These are phyloP conservation scores for Cryphonectria naterciae DNA, from an alignment of 2,329 filamentous ascomycete species.

Conservation along the genomic window DNA sequence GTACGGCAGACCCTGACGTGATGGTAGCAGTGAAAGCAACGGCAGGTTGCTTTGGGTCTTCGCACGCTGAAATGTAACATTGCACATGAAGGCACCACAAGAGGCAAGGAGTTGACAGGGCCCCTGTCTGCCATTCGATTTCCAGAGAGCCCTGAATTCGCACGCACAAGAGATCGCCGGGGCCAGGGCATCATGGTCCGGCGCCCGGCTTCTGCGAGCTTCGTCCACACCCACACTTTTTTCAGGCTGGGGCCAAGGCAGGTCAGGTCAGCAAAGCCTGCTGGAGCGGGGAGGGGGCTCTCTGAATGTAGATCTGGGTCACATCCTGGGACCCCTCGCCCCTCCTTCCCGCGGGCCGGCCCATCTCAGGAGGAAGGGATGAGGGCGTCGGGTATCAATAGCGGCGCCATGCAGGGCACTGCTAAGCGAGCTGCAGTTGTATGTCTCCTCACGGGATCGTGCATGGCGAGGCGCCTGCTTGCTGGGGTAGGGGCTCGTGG, in stretches of 20 bases:
- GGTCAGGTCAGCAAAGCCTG: neutral
- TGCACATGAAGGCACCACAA: constrained; percentile 18
- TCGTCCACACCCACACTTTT: neutral
- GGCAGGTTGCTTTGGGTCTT: neutral
- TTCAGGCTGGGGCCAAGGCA: neutral
- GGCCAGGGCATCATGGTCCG: neutral
- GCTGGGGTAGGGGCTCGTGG: constrained; percentile 15
- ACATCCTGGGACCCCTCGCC: neutral
- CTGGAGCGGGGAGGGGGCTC: neutral
- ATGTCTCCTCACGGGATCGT: constrained; percentile 25
- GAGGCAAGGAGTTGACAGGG: neutral
- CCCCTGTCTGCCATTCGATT: constrained; percentile 14
- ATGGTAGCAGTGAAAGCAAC: neutral
- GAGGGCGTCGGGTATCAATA: neutral
- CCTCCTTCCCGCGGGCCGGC: constrained; percentile 18
- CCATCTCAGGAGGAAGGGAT: constrained; percentile 19
- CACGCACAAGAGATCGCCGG: constrained; percentile 20
- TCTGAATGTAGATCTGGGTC: constrained; percentile 13
- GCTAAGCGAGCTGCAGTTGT: constrained; percentile 24
- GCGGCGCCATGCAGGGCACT: constrained; percentile 21
- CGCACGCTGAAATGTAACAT: constrained; percentile 19
- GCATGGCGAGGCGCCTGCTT: constrained; percentile 19
- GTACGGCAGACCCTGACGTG: neutral
- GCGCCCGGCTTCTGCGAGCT: constrained; percentile 18
- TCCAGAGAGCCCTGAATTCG: constrained; percentile 23